phyloP scores from a whole-genome alignment of 306 rosid genomes.

The Cucumis melo region DNA sequence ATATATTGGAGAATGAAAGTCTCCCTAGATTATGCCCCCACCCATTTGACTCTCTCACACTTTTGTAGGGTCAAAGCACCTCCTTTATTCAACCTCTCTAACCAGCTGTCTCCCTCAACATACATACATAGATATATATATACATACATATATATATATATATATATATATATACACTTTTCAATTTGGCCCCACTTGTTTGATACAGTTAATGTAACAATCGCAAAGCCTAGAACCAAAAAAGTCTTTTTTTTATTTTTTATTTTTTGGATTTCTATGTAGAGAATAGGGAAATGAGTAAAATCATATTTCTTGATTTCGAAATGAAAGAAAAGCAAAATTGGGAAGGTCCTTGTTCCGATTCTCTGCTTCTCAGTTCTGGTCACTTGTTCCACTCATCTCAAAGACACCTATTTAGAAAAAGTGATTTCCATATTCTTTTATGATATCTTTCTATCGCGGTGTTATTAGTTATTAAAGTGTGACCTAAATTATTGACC shows the following conservation, averaged over 20 bases:
- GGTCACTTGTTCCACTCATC: slow-evolving; percentile 7
- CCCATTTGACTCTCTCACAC: slow-evolving; percentile 35
- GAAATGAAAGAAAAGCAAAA: slow-evolving; percentile 26
- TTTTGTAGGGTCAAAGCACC: slow-evolving; percentile 14
- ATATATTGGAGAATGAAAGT: slow-evolving; percentile 59
- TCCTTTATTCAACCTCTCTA: slow-evolving; percentile 27
- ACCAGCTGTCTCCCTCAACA: slow-evolving; percentile 34
- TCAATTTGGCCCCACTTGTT: slow-evolving; percentile 33
- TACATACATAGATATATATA: too few species aligned
- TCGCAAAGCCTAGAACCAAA: slow-evolving; percentile 20
- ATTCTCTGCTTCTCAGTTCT: slow-evolving; percentile 12
- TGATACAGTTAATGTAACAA: slow-evolving; percentile 15
- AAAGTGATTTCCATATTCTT: not conserved
- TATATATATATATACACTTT: slow-evolving; percentile 16
- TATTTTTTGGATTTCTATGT: not conserved
- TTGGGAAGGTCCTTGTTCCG: slow-evolving; percentile 20
- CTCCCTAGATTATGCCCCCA: slow-evolving; percentile 52
- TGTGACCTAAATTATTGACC: not conserved
- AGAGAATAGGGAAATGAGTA: not conserved
- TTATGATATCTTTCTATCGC: not conserved
- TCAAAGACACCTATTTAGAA: not conserved
- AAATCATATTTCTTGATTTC: slow-evolving; percentile 33
- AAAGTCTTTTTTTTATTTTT: not conserved
- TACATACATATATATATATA: not conserved
- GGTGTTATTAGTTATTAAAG: not conserved